Percentiles rank a stretch among this genome's conserved stretches.
These are phyloP conservation scores for Litsea cubeba DNA, from an alignment of 164 flowering plant genomes.

Conservation along the genomic window DNA sequence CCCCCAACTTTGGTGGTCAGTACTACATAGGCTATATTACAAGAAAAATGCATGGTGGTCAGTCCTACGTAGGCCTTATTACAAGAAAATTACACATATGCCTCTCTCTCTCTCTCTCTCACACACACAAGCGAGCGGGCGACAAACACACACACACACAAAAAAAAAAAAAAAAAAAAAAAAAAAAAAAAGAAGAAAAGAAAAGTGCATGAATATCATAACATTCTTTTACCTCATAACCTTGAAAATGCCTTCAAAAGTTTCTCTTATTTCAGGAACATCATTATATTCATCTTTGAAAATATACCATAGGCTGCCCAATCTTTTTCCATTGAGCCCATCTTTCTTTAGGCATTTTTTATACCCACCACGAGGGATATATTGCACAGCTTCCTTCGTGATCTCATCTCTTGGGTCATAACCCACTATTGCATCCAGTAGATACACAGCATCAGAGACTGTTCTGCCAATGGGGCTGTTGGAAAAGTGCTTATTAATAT, in stretches of 20 bases:
- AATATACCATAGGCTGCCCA: slow-evolving; percentile 26
- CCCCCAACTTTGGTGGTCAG: no score
- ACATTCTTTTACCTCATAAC: not conserved
- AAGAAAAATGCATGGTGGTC: no score
- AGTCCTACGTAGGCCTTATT: no score
- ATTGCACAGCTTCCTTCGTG: slow-evolving; percentile 35
- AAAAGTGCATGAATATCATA: no score
- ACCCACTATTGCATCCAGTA: slow-evolving; percentile 65
- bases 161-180: no score
- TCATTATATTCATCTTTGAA: not conserved
- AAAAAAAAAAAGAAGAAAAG: no score
- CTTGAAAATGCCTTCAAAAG: not conserved
- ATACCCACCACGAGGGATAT: slow-evolving; percentile 68
- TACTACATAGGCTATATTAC: no score
- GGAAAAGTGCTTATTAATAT: not conserved
- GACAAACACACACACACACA: not conserved
- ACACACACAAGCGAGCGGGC: fast-evolving
- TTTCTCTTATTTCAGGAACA: not conserved
- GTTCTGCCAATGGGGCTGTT: slow-evolving; percentile 65
- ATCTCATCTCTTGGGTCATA: slow-evolving; percentile 48
- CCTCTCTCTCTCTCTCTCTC: not conserved
- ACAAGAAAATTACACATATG: no score
- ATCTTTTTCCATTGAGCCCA: slow-evolving; percentile 59
- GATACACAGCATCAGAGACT: slow-evolving; percentile 65
- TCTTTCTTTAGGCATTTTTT: slow-evolving; percentile 41